phyloP scores from a whole-genome alignment of 2,329 filamentous ascomycete genomes.

The Xylariaceae sp. region DNA sequence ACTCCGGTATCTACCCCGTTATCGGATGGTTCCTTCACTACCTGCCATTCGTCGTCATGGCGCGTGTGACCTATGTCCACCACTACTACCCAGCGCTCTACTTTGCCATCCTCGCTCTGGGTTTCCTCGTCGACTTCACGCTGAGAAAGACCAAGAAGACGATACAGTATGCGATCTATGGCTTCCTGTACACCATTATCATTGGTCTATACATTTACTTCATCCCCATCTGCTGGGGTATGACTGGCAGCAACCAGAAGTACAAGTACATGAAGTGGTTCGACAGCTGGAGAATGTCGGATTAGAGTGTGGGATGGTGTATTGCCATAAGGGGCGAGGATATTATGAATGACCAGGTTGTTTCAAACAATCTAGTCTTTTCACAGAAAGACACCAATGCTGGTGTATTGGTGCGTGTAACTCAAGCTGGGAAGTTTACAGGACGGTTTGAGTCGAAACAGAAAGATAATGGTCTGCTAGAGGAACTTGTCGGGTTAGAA shows the following conservation, averaged over 20 bases:
- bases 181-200: constrained; percentile 64
- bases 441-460: not conserved
- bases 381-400: not conserved
- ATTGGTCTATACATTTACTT: constrained; percentile 86
- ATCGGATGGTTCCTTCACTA: constrained; percentile 97
- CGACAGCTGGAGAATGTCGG: constrained; percentile 75
- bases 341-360: not conserved
- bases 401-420: constrained; percentile 8
- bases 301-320: constrained; percentile 37
- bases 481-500: not conserved
- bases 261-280: constrained; percentile 96
- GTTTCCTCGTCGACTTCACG: constrained; percentile 84
- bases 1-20: constrained; percentile 83
- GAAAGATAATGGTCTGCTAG: constrained; percentile 1
- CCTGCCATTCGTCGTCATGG: constrained; percentile 93
- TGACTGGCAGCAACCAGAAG: constrained; percentile 76
- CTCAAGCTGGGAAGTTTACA: not conserved
- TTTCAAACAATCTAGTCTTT: constrained; percentile 1
- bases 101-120: constrained; percentile 86
- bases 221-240: constrained; percentile 92
- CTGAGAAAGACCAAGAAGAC: constrained; percentile 60
- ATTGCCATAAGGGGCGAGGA: not conserved
- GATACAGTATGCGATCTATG: constrained; percentile 65
- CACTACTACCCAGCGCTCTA: constrained; percentile 99
- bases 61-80: constrained; percentile 96